A percentile compares a stretch with the other conserved stretches of the same genome.
These are phyloP conservation scores for Solanum sparsipilum DNA, from an alignment of 257 asterid species.

Conservation along the genomic window DNA sequence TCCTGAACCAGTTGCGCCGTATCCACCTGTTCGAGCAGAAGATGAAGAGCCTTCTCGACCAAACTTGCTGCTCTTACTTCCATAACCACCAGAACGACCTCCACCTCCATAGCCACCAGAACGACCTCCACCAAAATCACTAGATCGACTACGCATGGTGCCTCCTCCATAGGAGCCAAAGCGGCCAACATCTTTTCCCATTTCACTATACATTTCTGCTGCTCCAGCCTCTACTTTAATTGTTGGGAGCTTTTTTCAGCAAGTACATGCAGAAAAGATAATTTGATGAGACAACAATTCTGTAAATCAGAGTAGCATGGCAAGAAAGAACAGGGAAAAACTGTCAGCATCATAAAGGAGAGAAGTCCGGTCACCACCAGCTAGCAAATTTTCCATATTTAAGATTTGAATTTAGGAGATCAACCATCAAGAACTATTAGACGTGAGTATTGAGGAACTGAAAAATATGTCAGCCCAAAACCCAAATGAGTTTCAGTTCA, in stretches of 20 bases:
- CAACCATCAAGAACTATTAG: neutral
- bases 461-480: neutral
- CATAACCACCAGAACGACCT: slow-evolving; percentile 16
- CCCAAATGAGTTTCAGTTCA: neutral
- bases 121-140: slow-evolving; percentile 49
- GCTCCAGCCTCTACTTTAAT: slow-evolving; percentile 53
- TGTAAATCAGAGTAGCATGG: neutral
- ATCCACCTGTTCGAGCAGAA: slow-evolving; percentile 27
- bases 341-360: neutral
- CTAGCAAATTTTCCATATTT: neutral
- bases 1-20: slow-evolving; percentile 27
- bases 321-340: neutral
- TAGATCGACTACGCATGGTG: slow-evolving; percentile 40
- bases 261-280: neutral
- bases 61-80: slow-evolving; percentile 23
- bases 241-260: slow-evolving; percentile 26
- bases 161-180: slow-evolving; percentile 23
- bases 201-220: slow-evolving; percentile 35
- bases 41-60: slow-evolving; percentile 24
- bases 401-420: neutral
- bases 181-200: slow-evolving; percentile 31
- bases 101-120: slow-evolving; percentile 3
- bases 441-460: neutral
- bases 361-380: neutral
- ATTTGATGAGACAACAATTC: neutral